Percentiles rank a stretch among this genome's conserved stretches.
Evolutionary conservation across 257 asterid genomes (phyloP).

Genomic region (Solanum bulbocastanum): DNA sequence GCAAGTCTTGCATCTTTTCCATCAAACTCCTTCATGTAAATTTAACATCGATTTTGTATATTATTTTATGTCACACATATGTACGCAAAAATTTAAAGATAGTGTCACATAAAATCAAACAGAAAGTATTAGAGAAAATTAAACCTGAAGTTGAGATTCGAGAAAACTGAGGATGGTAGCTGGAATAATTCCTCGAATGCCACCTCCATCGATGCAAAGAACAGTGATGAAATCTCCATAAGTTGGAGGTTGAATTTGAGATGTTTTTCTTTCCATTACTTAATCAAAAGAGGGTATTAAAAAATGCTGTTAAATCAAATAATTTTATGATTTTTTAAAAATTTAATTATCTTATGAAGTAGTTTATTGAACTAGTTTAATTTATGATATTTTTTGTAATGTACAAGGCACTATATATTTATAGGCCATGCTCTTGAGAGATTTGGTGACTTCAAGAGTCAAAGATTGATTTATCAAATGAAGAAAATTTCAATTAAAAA

Average conservation of each 20-base stretch:
- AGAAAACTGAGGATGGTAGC: constrained; percentile 31
- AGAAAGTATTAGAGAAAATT: neutral
- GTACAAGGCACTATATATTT: neutral
- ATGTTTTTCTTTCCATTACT: constrained; percentile 4
- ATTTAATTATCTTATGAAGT: neutral
- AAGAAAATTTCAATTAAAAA: neutral
- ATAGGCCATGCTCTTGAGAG: neutral
- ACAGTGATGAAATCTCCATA: constrained; percentile 29
- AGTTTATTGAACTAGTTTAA: neutral
- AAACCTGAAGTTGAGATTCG: constrained; percentile 41
- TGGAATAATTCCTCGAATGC: constrained; percentile 50
- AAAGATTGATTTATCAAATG: neutral
- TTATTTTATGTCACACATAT: neutral
- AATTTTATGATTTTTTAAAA: too few species aligned
- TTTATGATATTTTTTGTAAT: neutral
- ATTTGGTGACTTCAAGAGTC: neutral
- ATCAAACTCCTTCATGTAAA: constrained; percentile 25
- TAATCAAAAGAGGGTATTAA: neutral
- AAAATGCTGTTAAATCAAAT: neutral
- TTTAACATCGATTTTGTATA: neutral
- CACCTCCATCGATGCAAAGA: constrained; percentile 54
- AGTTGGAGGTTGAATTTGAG: constrained; percentile 28
- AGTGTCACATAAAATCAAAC: neutral
- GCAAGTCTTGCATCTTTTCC: constrained; percentile 51
- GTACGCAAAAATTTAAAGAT: neutral